Evolutionary conservation across 1,284 basidiomycete species (phyloP), one percentile per base, ranked within the genome.

Genomic region (Marasmius fiardii): DNA sequence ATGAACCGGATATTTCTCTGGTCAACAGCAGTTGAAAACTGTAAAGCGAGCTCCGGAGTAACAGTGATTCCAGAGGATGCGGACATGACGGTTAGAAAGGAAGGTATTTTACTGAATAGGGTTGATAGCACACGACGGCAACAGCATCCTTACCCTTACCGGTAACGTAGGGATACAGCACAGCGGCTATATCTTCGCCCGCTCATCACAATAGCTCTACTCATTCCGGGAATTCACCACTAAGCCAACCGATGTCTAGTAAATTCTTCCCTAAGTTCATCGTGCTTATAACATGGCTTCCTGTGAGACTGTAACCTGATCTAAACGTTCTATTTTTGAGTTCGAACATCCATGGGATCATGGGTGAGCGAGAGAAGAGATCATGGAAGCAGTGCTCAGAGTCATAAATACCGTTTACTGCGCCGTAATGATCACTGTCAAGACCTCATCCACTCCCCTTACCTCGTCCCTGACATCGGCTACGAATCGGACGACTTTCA

Each of bases 1-100:
- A 92, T 73, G 69, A 92, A 92, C 41, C 90, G 80, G 54, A 78
- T 72, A 49, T 71, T 65, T 56, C 69, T 73, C 1, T 77, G 70
- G 47, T 78, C 74, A 18, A 84, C 68, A 5, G 86, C 85, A 43
- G 77, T 65, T 14, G 85, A 77, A 66, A 90, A 91, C 11, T 68
- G 69, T 3, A 76, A 65, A 3, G 74, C 62, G 41, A 88, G 79
- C 47, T 82, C 76, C 48, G 72, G 69, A 12, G 83, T 80, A 51
- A 81, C 74, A 34, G 69, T 68, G 61, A 89, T 88, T 33, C 86
- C 87, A 60, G 86, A 90, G 3, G 78, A 76, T 45, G 87, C 80
- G 55, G 87, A 85, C 88, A 90, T 90, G 68, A 57, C 63, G 55
- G 61, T 43, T 52, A n/a, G 39, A 20, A 41, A 20, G 20, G 39